A percentile compares a stretch with the other conserved stretches of the same genome.
Conservation (phyloP, 768 basidiomycete species). For the Hemileccinum impolitum region DNA sequence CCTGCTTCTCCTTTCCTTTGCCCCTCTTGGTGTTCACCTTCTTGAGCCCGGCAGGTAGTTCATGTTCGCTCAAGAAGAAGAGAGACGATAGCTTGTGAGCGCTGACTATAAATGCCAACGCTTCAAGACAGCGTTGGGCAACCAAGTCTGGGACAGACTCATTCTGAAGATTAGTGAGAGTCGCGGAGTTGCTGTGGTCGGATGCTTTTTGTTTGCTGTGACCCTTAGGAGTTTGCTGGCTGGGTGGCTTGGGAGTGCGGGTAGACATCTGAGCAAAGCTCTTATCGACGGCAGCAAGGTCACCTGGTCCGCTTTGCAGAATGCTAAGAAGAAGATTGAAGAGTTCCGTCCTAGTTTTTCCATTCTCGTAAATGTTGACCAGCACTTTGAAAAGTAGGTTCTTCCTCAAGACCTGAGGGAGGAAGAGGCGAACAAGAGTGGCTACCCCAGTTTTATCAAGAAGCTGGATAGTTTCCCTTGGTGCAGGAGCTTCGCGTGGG, state of each 20-base stretch:
- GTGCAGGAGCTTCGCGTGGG: constrained; percentile 53
- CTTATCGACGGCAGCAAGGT: constrained; percentile 87
- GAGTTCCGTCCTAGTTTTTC: constrained; percentile 84
- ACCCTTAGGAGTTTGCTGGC: constrained; percentile 39
- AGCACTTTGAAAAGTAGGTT: constrained; percentile 84
- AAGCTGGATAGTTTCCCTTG: constrained; percentile 88
- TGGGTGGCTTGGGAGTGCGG: constrained; percentile 52
- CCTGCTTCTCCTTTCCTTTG: constrained; percentile 91
- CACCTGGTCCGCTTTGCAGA: constrained; percentile 92
- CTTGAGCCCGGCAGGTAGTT: constrained; percentile 76
- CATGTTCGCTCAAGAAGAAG: constrained; percentile 96
- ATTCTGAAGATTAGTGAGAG: constrained; percentile 52
- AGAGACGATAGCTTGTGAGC: constrained; percentile 80
- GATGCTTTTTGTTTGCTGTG: constrained; percentile 68
- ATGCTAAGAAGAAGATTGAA: constrained; percentile 94
- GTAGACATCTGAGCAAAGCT: constrained; percentile 92
- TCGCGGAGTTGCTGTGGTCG: constrained; percentile 49
- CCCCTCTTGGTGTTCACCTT: constrained; percentile 75
- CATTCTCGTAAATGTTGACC: constrained; percentile 94
- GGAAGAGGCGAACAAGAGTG: constrained; percentile 89
- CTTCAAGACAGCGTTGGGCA: constrained; percentile 92
- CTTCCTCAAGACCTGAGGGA: constrained; percentile 89
- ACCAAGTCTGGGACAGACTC: constrained; percentile 91
- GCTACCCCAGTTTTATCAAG: constrained; percentile 89
- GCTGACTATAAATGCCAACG: constrained; percentile 81